Evolutionary conservation across 1,284 basidiomycete genomes (phyloP).

Genomic region (Microbotryomycetes sp.): DNA sequence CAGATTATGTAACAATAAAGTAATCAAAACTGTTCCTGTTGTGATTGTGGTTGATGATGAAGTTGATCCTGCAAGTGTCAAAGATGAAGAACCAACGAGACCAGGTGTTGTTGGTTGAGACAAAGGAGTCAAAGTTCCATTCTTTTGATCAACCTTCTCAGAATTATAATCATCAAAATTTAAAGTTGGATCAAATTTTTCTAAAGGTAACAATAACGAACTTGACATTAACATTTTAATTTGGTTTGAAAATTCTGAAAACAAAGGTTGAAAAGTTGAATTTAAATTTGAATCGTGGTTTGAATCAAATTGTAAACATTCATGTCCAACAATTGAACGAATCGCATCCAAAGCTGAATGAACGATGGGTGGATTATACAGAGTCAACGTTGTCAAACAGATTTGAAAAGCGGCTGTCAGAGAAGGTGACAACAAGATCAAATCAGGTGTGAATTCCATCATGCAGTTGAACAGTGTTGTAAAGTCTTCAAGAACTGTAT

Average conservation of each 20-base stretch:
- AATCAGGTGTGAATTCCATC: constrained; percentile 60
- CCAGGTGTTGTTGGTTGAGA: background rate
- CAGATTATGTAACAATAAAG: constrained; percentile 65
- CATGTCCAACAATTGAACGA: constrained; percentile 62
- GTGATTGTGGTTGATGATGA: constrained; percentile 62
- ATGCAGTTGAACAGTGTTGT: constrained; percentile 71
- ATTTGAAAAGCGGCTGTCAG: constrained; percentile 70
- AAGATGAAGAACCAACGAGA: constrained; percentile 49
- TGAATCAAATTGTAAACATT: constrained; percentile 40
- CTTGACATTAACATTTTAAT: background rate
- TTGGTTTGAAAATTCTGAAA: constrained; percentile 56
- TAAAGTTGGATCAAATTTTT: background rate
- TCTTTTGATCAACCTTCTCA: too few species aligned
- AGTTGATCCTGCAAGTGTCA: constrained; percentile 61
- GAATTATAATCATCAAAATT: too few species aligned
- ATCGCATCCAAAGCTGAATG: constrained; percentile 76
- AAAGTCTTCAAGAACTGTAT: constrained; percentile 88
- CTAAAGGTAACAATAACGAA: background rate
- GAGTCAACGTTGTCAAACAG: constrained; percentile 65
- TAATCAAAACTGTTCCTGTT: constrained; percentile 67
- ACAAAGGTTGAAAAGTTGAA: constrained; percentile 27
- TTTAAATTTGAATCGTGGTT: background rate
- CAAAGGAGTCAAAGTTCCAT: background rate
- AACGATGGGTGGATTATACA: constrained; percentile 72
- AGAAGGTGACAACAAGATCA: constrained; percentile 67